These are phyloP conservation scores for Sphagnum tenellum DNA, from an alignment of 225 moss, liverwort and hornwort species.

Conservation along the genomic window DNA sequence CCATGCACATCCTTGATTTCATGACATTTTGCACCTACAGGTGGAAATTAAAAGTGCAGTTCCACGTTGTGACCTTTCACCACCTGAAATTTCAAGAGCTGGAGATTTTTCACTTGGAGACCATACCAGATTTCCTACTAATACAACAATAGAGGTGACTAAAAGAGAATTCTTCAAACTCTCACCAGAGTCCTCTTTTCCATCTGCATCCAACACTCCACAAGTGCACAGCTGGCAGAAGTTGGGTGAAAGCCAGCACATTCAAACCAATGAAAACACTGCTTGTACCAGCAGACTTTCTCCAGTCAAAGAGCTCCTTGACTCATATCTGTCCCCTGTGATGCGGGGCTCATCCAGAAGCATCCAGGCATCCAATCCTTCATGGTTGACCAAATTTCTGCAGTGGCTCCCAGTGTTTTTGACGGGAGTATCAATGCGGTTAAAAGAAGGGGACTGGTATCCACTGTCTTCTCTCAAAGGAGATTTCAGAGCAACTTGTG, in stretches of 20 bases:
- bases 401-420: slow-evolving; percentile 90
- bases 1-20: too few relatives aligned
- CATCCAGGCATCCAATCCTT: slow-evolving; percentile 22
- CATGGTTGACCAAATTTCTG: slow-evolving; percentile 69
- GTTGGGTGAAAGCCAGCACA: slow-evolving; percentile 19
- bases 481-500: slow-evolving; percentile 94
- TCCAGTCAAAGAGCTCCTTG: slow-evolving; percentile 8
- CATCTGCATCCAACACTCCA: slow-evolving; percentile 29
- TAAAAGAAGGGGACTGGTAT: slow-evolving; percentile 97
- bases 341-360: slow-evolving; percentile 17
- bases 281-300: slow-evolving; percentile 11
- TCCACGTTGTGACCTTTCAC: slow-evolving; percentile 62
- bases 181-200: slow-evolving; percentile 43
- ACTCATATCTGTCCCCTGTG: slow-evolving; percentile 23
- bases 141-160: slow-evolving; percentile 38
- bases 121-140: slow-evolving; percentile 17
- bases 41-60: slow-evolving; percentile 96
- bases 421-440: slow-evolving; percentile 70
- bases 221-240: slow-evolving; percentile 27
- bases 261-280: slow-evolving; percentile 11
- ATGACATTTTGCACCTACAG: slow-evolving; percentile 14
- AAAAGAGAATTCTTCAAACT: slow-evolving; percentile 46
- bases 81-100: slow-evolving; percentile 39
- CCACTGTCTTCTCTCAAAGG: slow-evolving; percentile 95
- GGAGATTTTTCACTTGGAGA: slow-evolving; percentile 13